phyloP scores from a whole-genome alignment of 2,329 filamentous ascomycete genomes.

The Septoria petroselini region DNA sequence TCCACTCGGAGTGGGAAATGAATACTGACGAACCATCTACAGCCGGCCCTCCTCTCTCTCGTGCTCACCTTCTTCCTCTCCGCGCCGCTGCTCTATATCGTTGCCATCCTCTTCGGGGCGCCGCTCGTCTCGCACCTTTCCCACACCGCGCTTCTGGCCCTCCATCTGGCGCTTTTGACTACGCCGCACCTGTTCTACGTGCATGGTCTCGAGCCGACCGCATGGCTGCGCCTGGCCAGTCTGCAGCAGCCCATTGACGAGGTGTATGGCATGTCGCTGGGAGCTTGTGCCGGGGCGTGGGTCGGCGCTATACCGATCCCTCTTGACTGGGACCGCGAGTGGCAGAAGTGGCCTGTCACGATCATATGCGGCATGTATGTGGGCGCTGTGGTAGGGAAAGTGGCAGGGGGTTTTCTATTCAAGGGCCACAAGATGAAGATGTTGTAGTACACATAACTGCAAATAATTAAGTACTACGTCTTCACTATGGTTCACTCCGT shows the following conservation, averaged over 20 bases:
- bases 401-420: conserved; percentile 52
- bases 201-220: conserved; percentile 69
- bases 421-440: conserved; percentile 47
- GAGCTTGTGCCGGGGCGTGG: conserved; percentile 80
- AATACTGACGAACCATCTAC: neutral
- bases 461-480: no score
- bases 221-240: conserved; percentile 68
- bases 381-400: conserved; percentile 70
- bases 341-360: conserved; percentile 97
- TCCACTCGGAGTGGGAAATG: neutral
- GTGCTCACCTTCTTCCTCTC: conserved; percentile 55
- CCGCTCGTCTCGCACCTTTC: conserved; percentile 76
- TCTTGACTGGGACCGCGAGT: conserved; percentile 97
- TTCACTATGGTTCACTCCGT: no score
- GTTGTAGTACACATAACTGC: conserved; percentile 11
- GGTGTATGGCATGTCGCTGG: conserved; percentile 77
- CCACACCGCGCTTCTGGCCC: conserved; percentile 75
- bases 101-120: conserved; percentile 85
- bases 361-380: conserved; percentile 78
- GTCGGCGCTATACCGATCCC: conserved; percentile 92
- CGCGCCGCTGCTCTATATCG: conserved; percentile 56
- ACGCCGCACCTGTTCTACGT: conserved; percentile 80
- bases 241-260: conserved; percentile 74
- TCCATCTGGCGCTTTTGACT: conserved; percentile 76
- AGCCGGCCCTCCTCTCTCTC: conserved; percentile 71